Conservation (phyloP, 2,329 filamentous ascomycete genomes). For the Chlorencoelia australis region DNA sequence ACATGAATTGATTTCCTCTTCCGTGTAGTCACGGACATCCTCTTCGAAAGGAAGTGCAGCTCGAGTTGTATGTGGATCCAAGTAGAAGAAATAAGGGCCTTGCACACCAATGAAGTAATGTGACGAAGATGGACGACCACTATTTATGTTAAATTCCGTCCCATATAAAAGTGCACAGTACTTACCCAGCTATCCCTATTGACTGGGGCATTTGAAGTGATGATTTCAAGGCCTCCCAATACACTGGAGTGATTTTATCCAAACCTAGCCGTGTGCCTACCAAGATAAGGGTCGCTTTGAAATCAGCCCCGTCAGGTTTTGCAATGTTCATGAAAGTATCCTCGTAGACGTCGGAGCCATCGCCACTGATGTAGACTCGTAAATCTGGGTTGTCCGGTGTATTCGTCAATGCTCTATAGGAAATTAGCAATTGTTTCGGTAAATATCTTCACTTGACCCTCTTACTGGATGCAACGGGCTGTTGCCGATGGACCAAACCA, state of each 20-base stretch:
- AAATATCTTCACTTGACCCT: slow-evolving; percentile 7
- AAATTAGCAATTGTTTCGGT: slow-evolving; percentile 8
- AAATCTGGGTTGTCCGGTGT: slow-evolving; percentile 51
- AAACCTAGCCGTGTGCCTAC: slow-evolving; percentile 85
- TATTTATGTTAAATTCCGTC: slow-evolving; percentile 29
- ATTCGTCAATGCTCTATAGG: slow-evolving; percentile 60
- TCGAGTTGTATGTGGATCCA: slow-evolving; percentile 85
- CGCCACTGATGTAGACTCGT: slow-evolving; percentile 79
- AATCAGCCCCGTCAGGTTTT: slow-evolving; percentile 51
- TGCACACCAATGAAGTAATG: slow-evolving; percentile 67
- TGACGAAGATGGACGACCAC: slow-evolving; percentile 75
- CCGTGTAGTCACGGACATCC: slow-evolving; percentile 47
- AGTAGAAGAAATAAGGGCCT: slow-evolving; percentile 78
- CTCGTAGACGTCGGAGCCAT: slow-evolving; percentile 87
- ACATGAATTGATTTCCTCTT: slow-evolving; percentile 69
- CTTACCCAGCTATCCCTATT: slow-evolving; percentile 88
- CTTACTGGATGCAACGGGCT: slow-evolving; percentile 85
- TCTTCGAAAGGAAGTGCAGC: slow-evolving; percentile 58
- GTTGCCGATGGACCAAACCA: slow-evolving; percentile 99
- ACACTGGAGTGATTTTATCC: slow-evolving; percentile 87
- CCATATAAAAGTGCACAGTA: not conserved
- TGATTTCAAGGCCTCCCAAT: slow-evolving; percentile 86
- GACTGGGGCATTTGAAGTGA: slow-evolving; percentile 81
- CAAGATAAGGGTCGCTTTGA: slow-evolving; percentile 79
- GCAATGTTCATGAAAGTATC: slow-evolving; percentile 76